Evolutionary conservation across 164 flowering plant genomes (phyloP).

Genomic region (Tetracentron sinense): DNA sequence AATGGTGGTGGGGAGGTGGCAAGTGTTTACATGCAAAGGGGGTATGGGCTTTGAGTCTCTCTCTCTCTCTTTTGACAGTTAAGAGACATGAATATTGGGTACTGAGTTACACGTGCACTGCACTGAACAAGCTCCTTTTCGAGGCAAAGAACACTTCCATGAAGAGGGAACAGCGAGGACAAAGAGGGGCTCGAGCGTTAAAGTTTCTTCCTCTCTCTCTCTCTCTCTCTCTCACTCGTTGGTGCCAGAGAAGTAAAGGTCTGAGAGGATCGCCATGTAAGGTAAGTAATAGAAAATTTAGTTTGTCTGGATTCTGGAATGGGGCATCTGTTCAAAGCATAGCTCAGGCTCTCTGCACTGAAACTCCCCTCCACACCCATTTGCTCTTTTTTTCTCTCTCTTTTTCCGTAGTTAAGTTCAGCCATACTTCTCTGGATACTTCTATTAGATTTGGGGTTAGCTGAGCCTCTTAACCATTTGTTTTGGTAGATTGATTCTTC

Average conservation of each 20-base stretch:
- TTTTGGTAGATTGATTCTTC: neutral
- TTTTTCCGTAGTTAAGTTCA: neutral
- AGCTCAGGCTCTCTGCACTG: constrained; percentile 22
- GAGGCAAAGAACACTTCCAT: constrained; percentile 38
- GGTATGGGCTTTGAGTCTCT: constrained; percentile 35
- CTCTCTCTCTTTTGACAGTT: constrained; percentile 5
- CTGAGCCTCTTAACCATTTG: neutral
- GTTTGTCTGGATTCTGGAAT: constrained; percentile 13
- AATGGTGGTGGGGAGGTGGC: constrained; percentile 4
- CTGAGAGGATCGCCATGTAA: constrained; percentile 9
- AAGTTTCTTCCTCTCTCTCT: constrained; percentile 3
- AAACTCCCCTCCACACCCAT: neutral
- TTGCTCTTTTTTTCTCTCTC: neutral
- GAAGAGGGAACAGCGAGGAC: constrained; percentile 20
- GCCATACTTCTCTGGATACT: neutral
- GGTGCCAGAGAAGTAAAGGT: neutral
- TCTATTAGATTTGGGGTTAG: neutral
- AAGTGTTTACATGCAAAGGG: constrained; percentile 9
- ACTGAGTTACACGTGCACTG: constrained; percentile 64
- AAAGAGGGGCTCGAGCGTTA: constrained; percentile 10
- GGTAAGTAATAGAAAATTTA: constrained; percentile 10
- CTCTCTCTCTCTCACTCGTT: no score
- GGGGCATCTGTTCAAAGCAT: constrained; percentile 4
- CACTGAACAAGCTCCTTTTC: constrained; percentile 59
- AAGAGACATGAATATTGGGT: constrained; percentile 40